phyloP scores from a whole-genome alignment of 202 grass and related monocot species.

The Elaeis oleifera region DNA sequence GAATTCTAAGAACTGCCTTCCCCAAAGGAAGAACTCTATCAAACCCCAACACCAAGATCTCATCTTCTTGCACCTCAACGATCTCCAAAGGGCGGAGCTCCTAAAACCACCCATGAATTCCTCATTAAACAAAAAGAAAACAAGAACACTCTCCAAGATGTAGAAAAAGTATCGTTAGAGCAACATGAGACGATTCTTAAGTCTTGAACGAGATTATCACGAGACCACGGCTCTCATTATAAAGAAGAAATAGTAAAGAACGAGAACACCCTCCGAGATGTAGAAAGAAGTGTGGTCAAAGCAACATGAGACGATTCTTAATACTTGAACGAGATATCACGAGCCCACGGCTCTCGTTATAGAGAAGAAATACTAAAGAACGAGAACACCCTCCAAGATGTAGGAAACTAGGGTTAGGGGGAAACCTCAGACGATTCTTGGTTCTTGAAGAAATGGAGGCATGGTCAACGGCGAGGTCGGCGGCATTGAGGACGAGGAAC shows the following conservation, averaged over 20 bases:
- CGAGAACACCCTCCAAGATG: too few species aligned
- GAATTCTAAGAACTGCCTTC: slow-evolving; percentile 42
- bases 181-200: too few species aligned
- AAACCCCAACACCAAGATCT: slow-evolving; percentile 55
- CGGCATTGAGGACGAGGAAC: slow-evolving; percentile 73
- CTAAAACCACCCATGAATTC: slow-evolving; percentile 14
- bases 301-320: too few species aligned
- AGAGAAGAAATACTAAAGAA: too few species aligned
- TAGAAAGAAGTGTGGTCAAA: too few species aligned
- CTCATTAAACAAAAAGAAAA: background rate
- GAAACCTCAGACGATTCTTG: background rate
- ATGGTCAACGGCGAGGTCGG: slow-evolving; percentile 43
- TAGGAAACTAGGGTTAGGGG: background rate
- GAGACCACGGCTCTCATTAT: too few species aligned
- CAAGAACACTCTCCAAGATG: background rate
- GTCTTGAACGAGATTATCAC: too few species aligned
- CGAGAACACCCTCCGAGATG: too few species aligned
- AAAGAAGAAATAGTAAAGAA: too few species aligned
- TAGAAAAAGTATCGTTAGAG: too few species aligned
- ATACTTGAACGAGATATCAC: too few species aligned
- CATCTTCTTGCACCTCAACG: slow-evolving; percentile 36
- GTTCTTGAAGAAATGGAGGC: slow-evolving; percentile 37
- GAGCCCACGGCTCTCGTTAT: too few species aligned
- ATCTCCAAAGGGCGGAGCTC: slow-evolving; percentile 28
- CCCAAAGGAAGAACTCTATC: slow-evolving; percentile 32